Evolutionary conservation across 352 stramenopile species (phyloP).

Genomic region (Phytophthora crassamura): DNA sequence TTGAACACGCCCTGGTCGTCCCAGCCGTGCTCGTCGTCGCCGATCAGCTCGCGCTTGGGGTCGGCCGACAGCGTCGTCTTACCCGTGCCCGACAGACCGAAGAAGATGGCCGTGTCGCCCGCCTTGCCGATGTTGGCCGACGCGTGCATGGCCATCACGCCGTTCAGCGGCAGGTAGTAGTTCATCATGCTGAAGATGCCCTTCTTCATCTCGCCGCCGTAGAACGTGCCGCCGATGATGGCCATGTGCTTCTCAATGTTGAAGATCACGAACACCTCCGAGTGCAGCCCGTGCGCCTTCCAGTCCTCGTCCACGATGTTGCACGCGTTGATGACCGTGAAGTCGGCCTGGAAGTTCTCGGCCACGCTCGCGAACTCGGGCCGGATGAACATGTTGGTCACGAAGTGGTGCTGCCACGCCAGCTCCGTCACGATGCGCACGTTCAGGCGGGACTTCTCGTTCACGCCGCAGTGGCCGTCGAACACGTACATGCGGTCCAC

Average conservation of each 20-base stretch:
- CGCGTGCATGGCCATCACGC: conserved; percentile 98
- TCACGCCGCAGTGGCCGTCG: conserved; percentile 96
- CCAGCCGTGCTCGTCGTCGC: conserved; percentile 96
- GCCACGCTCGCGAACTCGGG: too few relatives aligned
- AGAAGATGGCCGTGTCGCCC: conserved; percentile 97
- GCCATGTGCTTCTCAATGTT: too few relatives aligned
- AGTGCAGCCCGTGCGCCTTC: too few relatives aligned
- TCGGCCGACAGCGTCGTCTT: conserved; percentile 94
- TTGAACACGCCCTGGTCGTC: conserved; percentile 98
- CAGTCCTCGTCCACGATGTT: too few relatives aligned
- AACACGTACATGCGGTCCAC: conserved; percentile 96
- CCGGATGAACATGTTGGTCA: conserved; percentile 97
- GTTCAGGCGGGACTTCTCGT: conserved; percentile 92
- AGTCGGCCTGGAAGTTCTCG: too few relatives aligned
- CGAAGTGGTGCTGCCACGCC: conserved; percentile 98
- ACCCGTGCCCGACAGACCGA: conserved; percentile 93
- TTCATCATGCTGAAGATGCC: too few relatives aligned
- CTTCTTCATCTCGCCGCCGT: too few relatives aligned
- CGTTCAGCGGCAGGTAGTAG: conserved; percentile 95
- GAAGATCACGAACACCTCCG: too few relatives aligned
- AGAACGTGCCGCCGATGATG: too few relatives aligned
- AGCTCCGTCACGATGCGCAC: conserved; percentile 98
- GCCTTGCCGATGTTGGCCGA: conserved; percentile 97
- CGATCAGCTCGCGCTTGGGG: conserved; percentile 82
- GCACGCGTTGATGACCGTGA: too few relatives aligned